Base-by-base conservation (phyloP, 1,139 yeast genomes). In the Spencermartinsiella ligniputridi region DNA sequence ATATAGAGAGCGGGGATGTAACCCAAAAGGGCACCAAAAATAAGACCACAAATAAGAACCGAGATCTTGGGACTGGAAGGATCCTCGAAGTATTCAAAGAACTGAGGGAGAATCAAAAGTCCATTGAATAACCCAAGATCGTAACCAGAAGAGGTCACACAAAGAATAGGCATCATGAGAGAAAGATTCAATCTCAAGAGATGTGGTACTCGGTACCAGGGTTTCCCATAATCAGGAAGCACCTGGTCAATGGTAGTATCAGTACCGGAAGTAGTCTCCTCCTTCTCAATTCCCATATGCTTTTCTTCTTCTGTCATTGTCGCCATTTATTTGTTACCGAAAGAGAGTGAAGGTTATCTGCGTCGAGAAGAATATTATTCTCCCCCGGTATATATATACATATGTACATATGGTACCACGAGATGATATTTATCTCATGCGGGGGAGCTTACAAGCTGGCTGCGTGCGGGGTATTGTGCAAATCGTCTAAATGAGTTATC, bases 101-200 rank as follows among this genome's bases (percentile, higher is more conserved):
- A 73, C 18, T 54, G 51, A 0, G 56, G 53, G 46, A 75, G 62
- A 6, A 74, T 61, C 56, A 75, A 80, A 45, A 77, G 63, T 37
- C 78, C 78, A 52, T 76, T 76, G 60, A 76, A 60, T 64, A 76
- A 62, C 3, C 76, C 70, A 36, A 78, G 76, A 60, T 76, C 81
- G 50, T 68, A 76, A 20, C 81, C 81, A 37, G 68, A 70, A 51
- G 70, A 72, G 25, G 78, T 71, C 19, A 76, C 69, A 9, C 76
- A 63, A 27, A 76, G 56, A 27, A 76, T 64, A 25, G 73, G 64
- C 29, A 71, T 55, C 17, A 73, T 59, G 16, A 75, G 54, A 11
- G 68, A 51, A 19, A 64, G 44, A 48, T 71, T 70, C 48, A 76
- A 65, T 36, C 52, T 48, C 6, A 65, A 48, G 41, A 76, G 60